These are phyloP conservation scores for Sporothrix schenckii DNA, from an alignment of 2,329 filamentous ascomycete species.

Conservation along the genomic window DNA sequence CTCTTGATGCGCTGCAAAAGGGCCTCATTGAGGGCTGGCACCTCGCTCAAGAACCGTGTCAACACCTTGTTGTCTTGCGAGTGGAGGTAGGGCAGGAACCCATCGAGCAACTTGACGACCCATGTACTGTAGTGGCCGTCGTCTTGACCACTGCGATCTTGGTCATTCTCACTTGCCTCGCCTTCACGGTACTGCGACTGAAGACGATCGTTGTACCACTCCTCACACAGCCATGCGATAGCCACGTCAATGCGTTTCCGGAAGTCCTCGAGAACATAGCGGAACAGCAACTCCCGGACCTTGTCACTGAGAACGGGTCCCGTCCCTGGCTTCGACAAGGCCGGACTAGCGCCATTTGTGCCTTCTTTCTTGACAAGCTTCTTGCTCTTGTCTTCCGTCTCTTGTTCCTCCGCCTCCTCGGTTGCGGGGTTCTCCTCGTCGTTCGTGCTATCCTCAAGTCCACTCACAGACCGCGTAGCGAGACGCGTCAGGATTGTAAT, in stretches of 20 bases:
- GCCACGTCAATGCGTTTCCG: conserved; percentile 85
- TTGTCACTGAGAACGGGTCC: conserved; percentile 60
- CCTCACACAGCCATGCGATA: conserved; percentile 92
- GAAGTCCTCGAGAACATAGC: conserved; percentile 90
- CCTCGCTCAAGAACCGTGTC: conserved; percentile 87
- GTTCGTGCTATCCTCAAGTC: conserved; percentile 60
- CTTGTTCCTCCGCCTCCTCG: conserved; percentile 55
- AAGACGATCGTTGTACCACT: conserved; percentile 89
- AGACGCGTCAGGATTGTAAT: conserved; percentile 83
- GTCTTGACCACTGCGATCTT: conserved; percentile 36
- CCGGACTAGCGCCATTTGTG: conserved; percentile 37
- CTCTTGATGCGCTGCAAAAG: conserved; percentile 74
- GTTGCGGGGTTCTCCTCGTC: conserved; percentile 36
- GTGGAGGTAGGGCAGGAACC: conserved; percentile 88
- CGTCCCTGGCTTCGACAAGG: neutral
- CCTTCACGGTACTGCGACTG: conserved; percentile 43
- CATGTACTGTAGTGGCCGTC: conserved; percentile 74
- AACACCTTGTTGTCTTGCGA: conserved; percentile 79
- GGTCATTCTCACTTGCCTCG: conserved; percentile 41
- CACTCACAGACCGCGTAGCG: conserved; percentile 75
- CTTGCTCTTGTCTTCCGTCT: conserved; percentile 31
- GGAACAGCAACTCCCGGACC: conserved; percentile 79
- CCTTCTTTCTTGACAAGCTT: conserved; percentile 31
- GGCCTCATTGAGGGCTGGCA: conserved; percentile 73
- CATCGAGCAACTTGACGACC: conserved; percentile 79